phyloP scores from a whole-genome alignment of 192 early-diverging fungal genomes.

The Endogone sp. region DNA sequence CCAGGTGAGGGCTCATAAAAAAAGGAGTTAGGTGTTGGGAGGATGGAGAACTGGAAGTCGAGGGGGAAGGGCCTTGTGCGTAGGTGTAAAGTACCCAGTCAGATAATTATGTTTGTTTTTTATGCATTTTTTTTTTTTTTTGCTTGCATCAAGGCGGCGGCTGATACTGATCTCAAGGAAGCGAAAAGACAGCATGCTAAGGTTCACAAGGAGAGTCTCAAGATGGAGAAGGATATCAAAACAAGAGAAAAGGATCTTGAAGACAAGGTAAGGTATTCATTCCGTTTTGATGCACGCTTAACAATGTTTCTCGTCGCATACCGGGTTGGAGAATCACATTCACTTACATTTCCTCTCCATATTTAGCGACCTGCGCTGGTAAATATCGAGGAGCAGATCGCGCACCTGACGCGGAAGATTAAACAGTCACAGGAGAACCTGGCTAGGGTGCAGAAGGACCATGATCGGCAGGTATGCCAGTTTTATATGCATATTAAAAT shows the following conservation, averaged over 20 bases:
- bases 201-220: slow-evolving; percentile 64
- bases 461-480: slow-evolving; percentile 42
- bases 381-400: slow-evolving; percentile 68
- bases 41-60: not conserved
- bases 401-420: slow-evolving; percentile 66
- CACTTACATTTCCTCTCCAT: not conserved
- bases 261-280: slow-evolving; percentile 41
- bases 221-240: slow-evolving; percentile 71
- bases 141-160: slow-evolving; percentile 19
- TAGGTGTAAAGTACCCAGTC: slow-evolving; percentile 13
- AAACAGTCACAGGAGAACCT: slow-evolving; percentile 57
- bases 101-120: no score
- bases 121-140: no score
- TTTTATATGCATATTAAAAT: slow-evolving; percentile 5
- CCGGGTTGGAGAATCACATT: no score
- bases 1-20: slow-evolving; percentile 31
- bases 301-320: no score
- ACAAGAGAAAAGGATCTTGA: slow-evolving; percentile 72
- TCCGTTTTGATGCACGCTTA: no score
- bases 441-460: slow-evolving; percentile 31
- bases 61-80: not conserved
- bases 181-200: slow-evolving; percentile 72
- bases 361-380: slow-evolving; percentile 57
- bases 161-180: slow-evolving; percentile 55
- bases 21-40: no score